Evolutionary conservation across 257 asterid species (phyloP).

Genomic region (Lycium ferocissimum): DNA sequence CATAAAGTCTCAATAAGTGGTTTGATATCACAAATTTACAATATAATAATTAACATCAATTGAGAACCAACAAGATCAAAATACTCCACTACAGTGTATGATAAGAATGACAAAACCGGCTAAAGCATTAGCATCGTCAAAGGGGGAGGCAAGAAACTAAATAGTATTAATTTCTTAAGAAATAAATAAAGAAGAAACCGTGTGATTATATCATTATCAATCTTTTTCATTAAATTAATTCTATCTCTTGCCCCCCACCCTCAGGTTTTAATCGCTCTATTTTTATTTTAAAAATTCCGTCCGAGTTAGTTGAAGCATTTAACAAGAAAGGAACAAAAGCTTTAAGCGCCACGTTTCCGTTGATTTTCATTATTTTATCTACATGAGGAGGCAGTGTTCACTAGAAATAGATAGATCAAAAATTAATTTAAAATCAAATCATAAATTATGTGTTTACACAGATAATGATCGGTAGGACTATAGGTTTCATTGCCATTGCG

Average conservation of each 20-base stretch:
- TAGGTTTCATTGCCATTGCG: not conserved
- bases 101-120: conserved; percentile 9
- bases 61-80: not conserved
- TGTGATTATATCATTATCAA: not conserved
- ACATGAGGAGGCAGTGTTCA: not conserved
- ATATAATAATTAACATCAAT: not conserved
- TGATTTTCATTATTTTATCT: not conserved
- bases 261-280: not conserved
- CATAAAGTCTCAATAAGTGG: not conserved
- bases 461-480: not conserved
- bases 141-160: not conserved
- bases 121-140: not conserved
- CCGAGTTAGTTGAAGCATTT: not conserved
- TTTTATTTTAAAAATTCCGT: not conserved
- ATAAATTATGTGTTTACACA: conserved; percentile 1
- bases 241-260: not conserved
- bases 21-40: not conserved
- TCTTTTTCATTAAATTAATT: not conserved
- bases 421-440: not conserved
- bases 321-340: not conserved
- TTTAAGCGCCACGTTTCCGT: not conserved
- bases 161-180: not conserved
- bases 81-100: not conserved
- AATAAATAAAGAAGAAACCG: not conserved
- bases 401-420: not conserved